Base-by-base conservation (phyloP, 2,329 filamentous ascomycete species). In the Blastomyces percursus region DNA sequence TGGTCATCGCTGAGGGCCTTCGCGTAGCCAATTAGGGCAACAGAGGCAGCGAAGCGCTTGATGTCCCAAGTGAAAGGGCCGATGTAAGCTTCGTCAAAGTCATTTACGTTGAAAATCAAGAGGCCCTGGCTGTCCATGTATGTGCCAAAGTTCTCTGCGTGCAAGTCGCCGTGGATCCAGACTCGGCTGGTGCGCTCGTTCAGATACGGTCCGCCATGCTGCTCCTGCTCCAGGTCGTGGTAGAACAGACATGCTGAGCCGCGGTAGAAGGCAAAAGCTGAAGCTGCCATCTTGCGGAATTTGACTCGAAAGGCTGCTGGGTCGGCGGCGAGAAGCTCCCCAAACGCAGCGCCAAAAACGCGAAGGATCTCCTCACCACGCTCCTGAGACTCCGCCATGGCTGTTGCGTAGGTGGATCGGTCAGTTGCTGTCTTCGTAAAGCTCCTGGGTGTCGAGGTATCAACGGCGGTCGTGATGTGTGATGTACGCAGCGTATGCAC, bases 241-340 rank as follows among this genome's bases (percentile, higher is more conserved):
- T 67, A 66, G 61, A 67, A 66, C 24, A 67, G 62, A 48, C 62
- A 67, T 9, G 66, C 65, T 1, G 60, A 60, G 56, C 66, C 66
- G 42, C 66, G 63, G 62, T 67, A 67, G 62, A 67, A 67, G 58
- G 66, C 66, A 50, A 67, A 67, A 14, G 66, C 64, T 35, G 66
- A 66, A 19, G 65, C 64, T 7, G 66, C 66, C 66, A 67, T 67
- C 59, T 67, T 67, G 55, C 66, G 65, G 60, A 67, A 67, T 77
- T 79, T 62, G 71, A 75, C 38, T 60, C 65, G 1, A 70, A 74
- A 27, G 66, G 70, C 40, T 65, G 69, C 14, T 78, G 75, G 71
- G 67, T 77, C 5, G 71, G 77, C 21, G 77, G 78, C 64, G 60
- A 67, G 30, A 68, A 66, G 19, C 16, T 65, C 62, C 11, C 64